A percentile compares a stretch with the other conserved stretches of the same genome.
Conservation (phyloP, 495 filamentous ascomycete species). For the Penicillium tannophilum region DNA sequence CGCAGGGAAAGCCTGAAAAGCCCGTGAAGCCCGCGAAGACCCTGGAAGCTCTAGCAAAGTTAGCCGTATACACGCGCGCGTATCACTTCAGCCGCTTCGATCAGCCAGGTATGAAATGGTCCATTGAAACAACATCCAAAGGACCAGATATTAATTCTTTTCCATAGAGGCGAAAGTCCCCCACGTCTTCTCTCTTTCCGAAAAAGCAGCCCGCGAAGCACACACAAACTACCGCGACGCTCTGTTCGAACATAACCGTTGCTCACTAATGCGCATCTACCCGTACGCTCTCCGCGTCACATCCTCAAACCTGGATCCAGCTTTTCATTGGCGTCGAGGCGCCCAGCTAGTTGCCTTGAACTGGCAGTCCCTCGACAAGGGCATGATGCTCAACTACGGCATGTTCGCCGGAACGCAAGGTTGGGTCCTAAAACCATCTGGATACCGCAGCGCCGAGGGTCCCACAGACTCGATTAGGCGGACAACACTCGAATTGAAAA, state of each 20-base stretch:
- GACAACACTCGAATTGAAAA: slow-evolving; percentile 43
- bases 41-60: slow-evolving; percentile 66
- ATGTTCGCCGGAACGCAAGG: slow-evolving; percentile 84
- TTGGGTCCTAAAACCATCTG: slow-evolving; percentile 82
- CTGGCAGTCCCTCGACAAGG: slow-evolving; percentile 89
- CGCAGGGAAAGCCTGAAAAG: slow-evolving; percentile 23
- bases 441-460: slow-evolving; percentile 52
- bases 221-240: slow-evolving; percentile 59
- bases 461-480: slow-evolving; percentile 26
- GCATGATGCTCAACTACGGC: slow-evolving; percentile 93
- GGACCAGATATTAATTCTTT: background rate
- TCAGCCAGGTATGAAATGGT: slow-evolving; percentile 47
- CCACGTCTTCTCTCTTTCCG: slow-evolving; percentile 86
- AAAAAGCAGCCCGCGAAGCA: slow-evolving; percentile 72
- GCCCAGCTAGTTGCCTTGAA: slow-evolving; percentile 93
- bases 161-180: slow-evolving; percentile 65
- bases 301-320: slow-evolving; percentile 85
- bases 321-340: slow-evolving; percentile 82
- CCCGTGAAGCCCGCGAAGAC: slow-evolving; percentile 66
- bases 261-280: slow-evolving; percentile 85
- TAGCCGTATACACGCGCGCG: slow-evolving; percentile 82
- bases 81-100: slow-evolving; percentile 75
- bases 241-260: slow-evolving; percentile 81
- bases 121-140: background rate
- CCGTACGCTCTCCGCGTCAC: slow-evolving; percentile 79